phyloP scores from a whole-genome alignment of 2,329 filamentous ascomycete species.

The Pseudogymnoascus sp. region DNA sequence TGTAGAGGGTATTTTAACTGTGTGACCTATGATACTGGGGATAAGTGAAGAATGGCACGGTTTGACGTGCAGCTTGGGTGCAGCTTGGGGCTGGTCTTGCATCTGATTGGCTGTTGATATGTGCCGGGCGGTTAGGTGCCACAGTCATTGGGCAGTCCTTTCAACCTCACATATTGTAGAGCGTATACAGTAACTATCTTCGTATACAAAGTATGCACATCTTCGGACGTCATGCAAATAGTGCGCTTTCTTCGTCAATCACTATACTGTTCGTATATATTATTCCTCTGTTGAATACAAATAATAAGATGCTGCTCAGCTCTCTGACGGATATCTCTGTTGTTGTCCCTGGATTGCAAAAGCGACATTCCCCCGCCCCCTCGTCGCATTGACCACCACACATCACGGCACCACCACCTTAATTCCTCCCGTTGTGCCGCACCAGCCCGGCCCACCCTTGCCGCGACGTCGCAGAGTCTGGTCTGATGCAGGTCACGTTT shows the following conservation, averaged over 20 bases:
- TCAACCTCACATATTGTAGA: neutral
- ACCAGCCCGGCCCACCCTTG: constrained; percentile 3
- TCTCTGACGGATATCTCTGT: neutral
- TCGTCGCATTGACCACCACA: constrained; percentile 8
- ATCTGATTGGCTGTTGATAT: neutral
- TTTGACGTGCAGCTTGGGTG: neutral
- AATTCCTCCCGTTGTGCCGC: constrained; percentile 1
- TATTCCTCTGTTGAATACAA: neutral
- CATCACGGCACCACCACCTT: neutral
- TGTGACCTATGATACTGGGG: constrained; percentile 5
- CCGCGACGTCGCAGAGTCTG: constrained; percentile 2
- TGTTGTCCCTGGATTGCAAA: neutral
- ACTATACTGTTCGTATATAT: neutral
- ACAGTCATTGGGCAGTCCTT: neutral
- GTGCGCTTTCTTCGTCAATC: neutral
- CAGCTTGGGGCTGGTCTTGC: neutral
- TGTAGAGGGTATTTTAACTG: neutral
- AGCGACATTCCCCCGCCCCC: neutral
- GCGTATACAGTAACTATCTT: neutral
- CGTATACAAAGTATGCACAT: neutral
- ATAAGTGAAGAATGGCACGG: constrained; percentile 9
- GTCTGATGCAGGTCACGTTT: constrained; percentile 6
- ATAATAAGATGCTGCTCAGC: neutral
- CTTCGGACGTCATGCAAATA: neutral
- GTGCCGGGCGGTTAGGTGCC: constrained; percentile 3